These are phyloP conservation scores for Hypocreales sp. DNA, from an alignment of 2,329 filamentous ascomycete species.

Conservation along the genomic window DNA sequence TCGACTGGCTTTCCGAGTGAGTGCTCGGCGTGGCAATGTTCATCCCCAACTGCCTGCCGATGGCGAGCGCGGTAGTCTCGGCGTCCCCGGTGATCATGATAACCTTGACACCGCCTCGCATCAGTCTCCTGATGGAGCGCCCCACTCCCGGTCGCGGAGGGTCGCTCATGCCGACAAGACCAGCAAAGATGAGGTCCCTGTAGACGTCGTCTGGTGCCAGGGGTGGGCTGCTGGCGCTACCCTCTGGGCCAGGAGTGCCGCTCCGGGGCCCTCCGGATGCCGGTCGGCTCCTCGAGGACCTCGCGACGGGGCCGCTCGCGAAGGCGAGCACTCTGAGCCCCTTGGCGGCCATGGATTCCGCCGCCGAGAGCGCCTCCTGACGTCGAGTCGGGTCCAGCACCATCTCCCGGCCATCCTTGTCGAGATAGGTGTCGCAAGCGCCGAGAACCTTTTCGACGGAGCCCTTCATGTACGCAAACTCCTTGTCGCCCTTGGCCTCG, in stretches of 20 bases:
- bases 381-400: conserved; percentile 64
- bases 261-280: conserved; percentile 25
- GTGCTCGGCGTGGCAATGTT: conserved; percentile 44
- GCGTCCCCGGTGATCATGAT: conserved; percentile 99
- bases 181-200: conserved; percentile 73
- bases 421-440: conserved; percentile 82
- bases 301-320: conserved; percentile 61
- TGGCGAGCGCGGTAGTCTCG: conserved; percentile 85
- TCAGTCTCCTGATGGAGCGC: conserved; percentile 72
- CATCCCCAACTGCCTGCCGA: conserved; percentile 93
- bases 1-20: conserved; percentile 36
- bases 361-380: conserved; percentile 61
- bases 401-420: conserved; percentile 71
- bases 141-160: conserved; percentile 84
- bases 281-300: conserved; percentile 25
- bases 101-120: conserved; percentile 89
- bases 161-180: conserved; percentile 93
- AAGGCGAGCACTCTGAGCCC: conserved; percentile 86
- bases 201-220: conserved; percentile 56
- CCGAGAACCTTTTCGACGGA: conserved; percentile 76
- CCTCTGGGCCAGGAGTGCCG: conserved; percentile 31
- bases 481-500: conserved; percentile 44
- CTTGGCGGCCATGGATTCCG: conserved; percentile 74
- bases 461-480: conserved; percentile 90
- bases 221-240: conserved; percentile 20